Evolutionary conservation across 495 filamentous ascomycete species (phyloP).

Genomic region (Parathielavia hyrcaniae): DNA sequence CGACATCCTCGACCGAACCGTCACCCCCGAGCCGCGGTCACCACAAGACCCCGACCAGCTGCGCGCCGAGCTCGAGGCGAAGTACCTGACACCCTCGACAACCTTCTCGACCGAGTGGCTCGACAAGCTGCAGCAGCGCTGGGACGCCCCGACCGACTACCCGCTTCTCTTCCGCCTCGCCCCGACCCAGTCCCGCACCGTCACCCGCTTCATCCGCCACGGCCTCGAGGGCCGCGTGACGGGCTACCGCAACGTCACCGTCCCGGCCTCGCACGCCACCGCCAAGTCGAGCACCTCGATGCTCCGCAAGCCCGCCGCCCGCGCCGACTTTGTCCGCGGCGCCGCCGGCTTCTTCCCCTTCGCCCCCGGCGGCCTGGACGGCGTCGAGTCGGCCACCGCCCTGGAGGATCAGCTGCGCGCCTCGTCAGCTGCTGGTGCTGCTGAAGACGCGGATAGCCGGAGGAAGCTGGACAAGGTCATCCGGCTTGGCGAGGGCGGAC

Average conservation of each 20-base stretch:
- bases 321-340: constrained; percentile 91
- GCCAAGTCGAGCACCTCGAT: constrained; percentile 96
- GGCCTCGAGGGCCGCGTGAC: constrained; percentile 90
- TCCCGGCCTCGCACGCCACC: constrained; percentile 81
- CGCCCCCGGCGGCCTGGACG: constrained; percentile 83
- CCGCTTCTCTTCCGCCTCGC: constrained; percentile 76
- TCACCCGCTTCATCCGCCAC: constrained; percentile 85
- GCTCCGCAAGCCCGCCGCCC: constrained; percentile 74
- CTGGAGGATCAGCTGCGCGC: constrained; percentile 57
- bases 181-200: constrained; percentile 84
- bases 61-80: constrained; percentile 62
- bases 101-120: constrained; percentile 78
- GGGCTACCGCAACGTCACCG: constrained; percentile 89
- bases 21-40: constrained; percentile 51
- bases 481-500: constrained; percentile 69
- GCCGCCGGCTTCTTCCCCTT: constrained; percentile 95
- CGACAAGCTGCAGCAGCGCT: constrained; percentile 81
- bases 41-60: constrained; percentile 53
- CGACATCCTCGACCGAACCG: constrained; percentile 46
- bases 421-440: constrained; percentile 23
- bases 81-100: constrained; percentile 71
- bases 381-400: constrained; percentile 72
- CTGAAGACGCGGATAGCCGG: constrained; percentile 37
- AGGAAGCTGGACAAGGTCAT: constrained; percentile 71
- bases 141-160: constrained; percentile 73